These are phyloP conservation scores for Trichoderma lentiforme DNA, from an alignment of 2,329 filamentous ascomycete genomes.

Conservation along the genomic window DNA sequence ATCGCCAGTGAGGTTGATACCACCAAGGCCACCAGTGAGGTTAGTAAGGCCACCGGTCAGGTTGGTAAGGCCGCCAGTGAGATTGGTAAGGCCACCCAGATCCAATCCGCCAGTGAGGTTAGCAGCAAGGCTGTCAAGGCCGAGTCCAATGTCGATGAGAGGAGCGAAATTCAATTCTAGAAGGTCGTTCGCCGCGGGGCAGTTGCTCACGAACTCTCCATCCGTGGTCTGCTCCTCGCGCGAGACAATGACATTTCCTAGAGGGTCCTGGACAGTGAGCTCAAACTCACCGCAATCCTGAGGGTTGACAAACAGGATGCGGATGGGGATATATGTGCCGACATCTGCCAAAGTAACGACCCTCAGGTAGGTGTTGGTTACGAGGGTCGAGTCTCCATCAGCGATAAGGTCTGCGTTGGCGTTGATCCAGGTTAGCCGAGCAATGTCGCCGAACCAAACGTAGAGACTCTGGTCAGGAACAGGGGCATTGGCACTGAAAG, in stretches of 20 bases:
- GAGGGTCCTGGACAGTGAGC: background rate
- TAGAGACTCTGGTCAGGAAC: background rate
- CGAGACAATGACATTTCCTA: background rate
- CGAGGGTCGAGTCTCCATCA: background rate
- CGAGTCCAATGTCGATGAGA: background rate
- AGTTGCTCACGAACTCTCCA: background rate
- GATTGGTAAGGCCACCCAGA: background rate
- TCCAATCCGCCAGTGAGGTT: background rate
- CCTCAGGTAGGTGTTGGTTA: background rate
- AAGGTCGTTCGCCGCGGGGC: background rate
- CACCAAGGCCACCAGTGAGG: background rate
- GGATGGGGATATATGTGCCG: slow-evolving; percentile 9
- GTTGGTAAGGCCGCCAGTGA: background rate
- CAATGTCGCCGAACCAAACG: background rate
- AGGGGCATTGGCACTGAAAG: background rate
- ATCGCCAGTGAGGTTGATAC: background rate
- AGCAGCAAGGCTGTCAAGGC: background rate
- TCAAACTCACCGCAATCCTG: slow-evolving; percentile 5
- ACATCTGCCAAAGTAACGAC: background rate
- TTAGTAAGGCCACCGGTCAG: background rate
- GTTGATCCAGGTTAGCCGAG: background rate
- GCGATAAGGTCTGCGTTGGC: background rate
- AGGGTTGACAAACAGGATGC: slow-evolving; percentile 2
- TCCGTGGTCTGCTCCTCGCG: background rate
- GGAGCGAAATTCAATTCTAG: background rate